Base-by-base conservation (phyloP, 2,329 filamentous ascomycete genomes). In the Aspergillus pseudoviridinutans region DNA sequence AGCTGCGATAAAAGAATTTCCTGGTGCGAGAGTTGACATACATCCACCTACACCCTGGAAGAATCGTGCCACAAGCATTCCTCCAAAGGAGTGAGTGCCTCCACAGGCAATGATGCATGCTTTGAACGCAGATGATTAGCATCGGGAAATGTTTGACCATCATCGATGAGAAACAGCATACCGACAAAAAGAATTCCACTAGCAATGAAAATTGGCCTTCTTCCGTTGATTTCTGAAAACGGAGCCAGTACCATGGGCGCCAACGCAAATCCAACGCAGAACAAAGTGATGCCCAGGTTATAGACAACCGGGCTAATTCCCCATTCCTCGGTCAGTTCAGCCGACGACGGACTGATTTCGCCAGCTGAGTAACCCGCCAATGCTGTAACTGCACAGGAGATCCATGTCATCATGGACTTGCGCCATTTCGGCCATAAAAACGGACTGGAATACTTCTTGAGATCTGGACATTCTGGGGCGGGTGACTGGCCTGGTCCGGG, bases 171-270 rank as follows among this genome's bases (percentile, higher is more conserved):
- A 2, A 10, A 53, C 25, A 24, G 57, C 69, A 54, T 65, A 74
- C 75, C 71, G 4, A 91, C 84, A 66, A 89, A 94, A 1, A 95
- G 68, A 17, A 88, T 68, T 0, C 91, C 91, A 8, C 89, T 87
- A 1, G 80, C 79, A 25, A 92, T 80, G 66, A 96, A 94, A 35
- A 96, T 89, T 0, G 92, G 90, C 55, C 90, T 86, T 2, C 92
- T 85, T 3, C 92, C 92, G 73, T 94, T 91, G 70, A 95, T 88
- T 74, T 97, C 92, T 0, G 88, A 91, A 63, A 96, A 88, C 0
- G 92, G 92, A 0, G 92, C 92, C 0, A 96, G 82, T 0, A 91
- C 80, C 92, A 97, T 96, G 0, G 92, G 92, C 0, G 90, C 89
- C 25, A 92, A 73, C 0, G 83, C 91, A 64, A 96, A 96, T 3